These are phyloP conservation scores for Vanrija humicola DNA, from an alignment of 1,284 basidiomycete species.

Conservation along the genomic window DNA sequence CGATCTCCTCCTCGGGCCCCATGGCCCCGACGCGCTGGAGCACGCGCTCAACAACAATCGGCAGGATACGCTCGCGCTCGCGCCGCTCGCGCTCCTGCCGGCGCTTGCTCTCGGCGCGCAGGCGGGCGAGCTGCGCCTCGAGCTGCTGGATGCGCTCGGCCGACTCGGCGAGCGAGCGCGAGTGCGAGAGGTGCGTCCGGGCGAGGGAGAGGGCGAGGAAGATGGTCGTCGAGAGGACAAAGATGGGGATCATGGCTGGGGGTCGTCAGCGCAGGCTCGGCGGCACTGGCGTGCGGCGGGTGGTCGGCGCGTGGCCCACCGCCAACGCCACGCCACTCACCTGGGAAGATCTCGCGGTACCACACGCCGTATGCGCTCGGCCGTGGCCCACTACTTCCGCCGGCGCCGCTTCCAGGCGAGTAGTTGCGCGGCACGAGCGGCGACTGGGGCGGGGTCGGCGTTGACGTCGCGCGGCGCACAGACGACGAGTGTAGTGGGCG, in stretches of 20 bases:
- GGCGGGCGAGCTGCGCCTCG: slow-evolving; percentile 34
- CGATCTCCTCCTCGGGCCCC: slow-evolving; percentile 22
- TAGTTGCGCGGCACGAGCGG: slow-evolving; percentile 10
- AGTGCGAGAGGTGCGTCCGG: slow-evolving; percentile 41
- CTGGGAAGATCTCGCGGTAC: slow-evolving; percentile 43
- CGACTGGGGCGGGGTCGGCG: slow-evolving; percentile 3
- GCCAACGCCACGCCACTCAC: slow-evolving; percentile 18
- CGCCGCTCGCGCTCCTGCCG: slow-evolving; percentile 31
- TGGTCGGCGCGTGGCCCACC: too few species aligned
- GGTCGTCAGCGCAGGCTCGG: neutral
- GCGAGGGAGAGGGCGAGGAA: slow-evolving; percentile 43
- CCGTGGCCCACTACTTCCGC: slow-evolving; percentile 2
- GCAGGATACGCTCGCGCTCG: slow-evolving; percentile 43
- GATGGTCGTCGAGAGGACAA: slow-evolving; percentile 44
- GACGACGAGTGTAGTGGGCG: too few species aligned
- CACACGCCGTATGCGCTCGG: slow-evolving; percentile 33
- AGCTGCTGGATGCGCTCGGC: slow-evolving; percentile 36
- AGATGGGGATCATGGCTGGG: slow-evolving; percentile 48
- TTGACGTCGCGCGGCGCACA: slow-evolving; percentile 1
- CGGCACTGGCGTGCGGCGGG: too few species aligned
- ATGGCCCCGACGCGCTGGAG: slow-evolving; percentile 40
- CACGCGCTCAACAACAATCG: slow-evolving; percentile 43
- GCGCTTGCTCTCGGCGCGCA: slow-evolving; percentile 26
- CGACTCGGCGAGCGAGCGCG: slow-evolving; percentile 36
- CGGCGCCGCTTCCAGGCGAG: neutral